Base-by-base conservation (phyloP, 257 asterid genomes). In the Eustoma russellianum region DNA sequence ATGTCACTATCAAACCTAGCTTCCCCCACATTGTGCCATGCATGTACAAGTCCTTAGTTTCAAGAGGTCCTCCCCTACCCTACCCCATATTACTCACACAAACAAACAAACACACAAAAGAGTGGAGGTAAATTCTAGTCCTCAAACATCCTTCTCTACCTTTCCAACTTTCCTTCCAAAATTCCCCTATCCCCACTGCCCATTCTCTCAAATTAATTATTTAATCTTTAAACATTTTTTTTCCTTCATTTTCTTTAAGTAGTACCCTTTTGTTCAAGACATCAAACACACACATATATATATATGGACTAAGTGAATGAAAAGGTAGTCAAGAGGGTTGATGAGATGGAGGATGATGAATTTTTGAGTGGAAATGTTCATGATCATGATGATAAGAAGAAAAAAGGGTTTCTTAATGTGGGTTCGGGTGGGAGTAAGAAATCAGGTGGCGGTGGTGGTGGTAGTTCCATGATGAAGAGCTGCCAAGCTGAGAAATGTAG, bases 401-500 rank as follows among this genome's bases (percentile, higher is more conserved):
- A 38, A 11, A 38, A 38, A 38, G 43, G 12, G 43, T 7, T 1
- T 38, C 12, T 38, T 38, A 38, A 38, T 38, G 9, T 38, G 71
- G 70, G 89, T 86, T 52, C 89, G 78, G 71, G 68, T 43, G 60
- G 89, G 80, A 41, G 78, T 87, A 45, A 84, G 81, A 77, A 74
- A 90, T 48, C 80, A 74, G 62, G 70, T 56, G 48, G 40, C 11
- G 47, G 48, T 9, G 50, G 55, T 19, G 16, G 28, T 6, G 69
- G 53, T 5, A 65, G 49, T 4, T 49, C 65, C 34, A 61, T 77
- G 1, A 54, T 55, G 77, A 79, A 74, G 70, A 61, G 65, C 59
- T 83, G 93, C 66, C 93, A 77, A 64, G 93, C 80, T 1, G 88
- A 79, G 58, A 75, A 69, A 65, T 83, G 93, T 59, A 33, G 66